Percentiles rank a stretch among this genome's conserved stretches.
Conservation (phyloP, 2,329 filamentous ascomycete species). For the Mariannaea sp. region DNA sequence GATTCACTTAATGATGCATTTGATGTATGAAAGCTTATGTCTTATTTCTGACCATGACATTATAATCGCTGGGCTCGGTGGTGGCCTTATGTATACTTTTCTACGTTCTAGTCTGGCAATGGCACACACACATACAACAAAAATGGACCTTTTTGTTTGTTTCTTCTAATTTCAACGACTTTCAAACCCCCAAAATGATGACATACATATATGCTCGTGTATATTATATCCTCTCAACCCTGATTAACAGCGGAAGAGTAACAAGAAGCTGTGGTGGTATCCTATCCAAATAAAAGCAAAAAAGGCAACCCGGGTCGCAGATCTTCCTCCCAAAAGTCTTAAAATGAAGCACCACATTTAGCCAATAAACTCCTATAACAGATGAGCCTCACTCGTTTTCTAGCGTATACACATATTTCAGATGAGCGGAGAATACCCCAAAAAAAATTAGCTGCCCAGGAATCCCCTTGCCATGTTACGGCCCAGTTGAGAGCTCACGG, state of each 20-base stretch:
- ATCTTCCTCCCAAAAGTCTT: no score
- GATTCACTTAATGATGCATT: conserved; percentile 12
- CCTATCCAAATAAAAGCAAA: no score
- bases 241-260: no score
- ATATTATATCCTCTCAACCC: no score
- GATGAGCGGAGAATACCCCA: not conserved
- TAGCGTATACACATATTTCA: no score
- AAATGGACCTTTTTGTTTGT: conserved; percentile 1
- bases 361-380: not conserved
- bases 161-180: not conserved
- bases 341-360: no score
- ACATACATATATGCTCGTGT: no score
- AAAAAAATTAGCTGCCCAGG: conserved; percentile 45
- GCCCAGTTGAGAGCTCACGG: conserved; percentile 65
- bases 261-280: no score
- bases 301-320: no score
- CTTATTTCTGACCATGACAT: conserved; percentile 12
- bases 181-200: not conserved
- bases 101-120: conserved; percentile 1
- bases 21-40: conserved; percentile 20
- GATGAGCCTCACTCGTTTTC: no score
- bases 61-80: conserved; percentile 14
- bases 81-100: conserved; percentile 18
- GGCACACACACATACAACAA: no score
- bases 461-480: conserved; percentile 71